Conservation (phyloP, 768 basidiomycete species). For the Grammothele lineata region DNA sequence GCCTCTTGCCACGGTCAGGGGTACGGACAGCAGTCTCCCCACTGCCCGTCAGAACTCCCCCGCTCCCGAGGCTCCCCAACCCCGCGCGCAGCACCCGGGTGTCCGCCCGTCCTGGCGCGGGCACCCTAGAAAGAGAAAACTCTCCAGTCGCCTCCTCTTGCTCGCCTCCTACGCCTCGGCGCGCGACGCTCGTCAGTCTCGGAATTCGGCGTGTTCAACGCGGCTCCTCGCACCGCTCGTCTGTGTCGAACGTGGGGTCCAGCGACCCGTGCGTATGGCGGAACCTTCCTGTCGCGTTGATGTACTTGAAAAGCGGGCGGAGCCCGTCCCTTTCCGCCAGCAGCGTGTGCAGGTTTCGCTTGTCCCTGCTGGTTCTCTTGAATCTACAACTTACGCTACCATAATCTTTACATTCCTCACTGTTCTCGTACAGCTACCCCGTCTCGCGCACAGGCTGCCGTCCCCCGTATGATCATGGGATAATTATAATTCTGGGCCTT, state of each 20-base stretch:
- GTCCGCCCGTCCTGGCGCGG: too few relatives aligned
- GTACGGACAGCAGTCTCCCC: not conserved
- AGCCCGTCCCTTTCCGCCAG: constrained; percentile 1
- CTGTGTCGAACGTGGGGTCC: not conserved
- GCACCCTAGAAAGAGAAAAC: not conserved
- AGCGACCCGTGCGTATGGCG: not conserved
- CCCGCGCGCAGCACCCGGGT: not conserved
- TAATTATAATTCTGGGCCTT: constrained; percentile 7
- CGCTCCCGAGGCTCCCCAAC: too few relatives aligned
- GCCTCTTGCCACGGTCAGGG: not conserved
- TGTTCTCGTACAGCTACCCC: not conserved
- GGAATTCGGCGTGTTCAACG: too few relatives aligned
- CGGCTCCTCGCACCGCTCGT: too few relatives aligned
- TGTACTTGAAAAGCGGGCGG: constrained; percentile 6
- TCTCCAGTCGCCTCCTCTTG: not conserved
- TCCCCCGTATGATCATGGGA: constrained; percentile 1
- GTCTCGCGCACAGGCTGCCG: not conserved
- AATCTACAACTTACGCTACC: not conserved
- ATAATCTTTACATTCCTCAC: not conserved
- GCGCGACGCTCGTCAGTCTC: too few relatives aligned
- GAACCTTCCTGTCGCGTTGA: constrained; percentile 10
- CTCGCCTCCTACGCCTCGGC: not conserved
- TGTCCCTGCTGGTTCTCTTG: not conserved
- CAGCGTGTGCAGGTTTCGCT: not conserved
- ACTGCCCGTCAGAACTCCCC: not conserved